These are phyloP conservation scores for Puccinia novopanici DNA, from an alignment of 1,284 basidiomycete species.

Conservation along the genomic window DNA sequence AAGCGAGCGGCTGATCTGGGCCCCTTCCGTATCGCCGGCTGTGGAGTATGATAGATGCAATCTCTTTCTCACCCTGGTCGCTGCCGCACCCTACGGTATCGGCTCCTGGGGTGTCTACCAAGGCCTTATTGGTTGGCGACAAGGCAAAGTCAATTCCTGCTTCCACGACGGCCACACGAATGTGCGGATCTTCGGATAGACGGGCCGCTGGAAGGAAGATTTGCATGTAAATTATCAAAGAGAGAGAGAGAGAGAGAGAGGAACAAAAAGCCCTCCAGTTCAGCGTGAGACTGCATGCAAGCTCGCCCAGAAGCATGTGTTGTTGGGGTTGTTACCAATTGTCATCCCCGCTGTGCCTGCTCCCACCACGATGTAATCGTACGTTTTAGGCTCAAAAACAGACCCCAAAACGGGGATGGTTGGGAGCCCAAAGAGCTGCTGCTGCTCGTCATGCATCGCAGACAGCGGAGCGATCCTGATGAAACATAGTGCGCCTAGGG, in stretches of 20 bases:
- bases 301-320: background rate
- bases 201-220: background rate
- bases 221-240: background rate
- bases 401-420: slow-evolving; percentile 24
- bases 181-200: slow-evolving; percentile 55
- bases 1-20: background rate
- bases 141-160: slow-evolving; percentile 53
- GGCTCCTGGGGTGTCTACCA: slow-evolving; percentile 44
- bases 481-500: background rate
- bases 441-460: background rate
- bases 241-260: background rate
- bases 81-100: slow-evolving; percentile 55
- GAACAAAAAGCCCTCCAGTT: background rate
- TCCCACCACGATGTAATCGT: slow-evolving; percentile 39
- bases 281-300: background rate
- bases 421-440: slow-evolving; percentile 5
- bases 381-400: slow-evolving; percentile 22
- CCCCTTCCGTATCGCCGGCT: background rate
- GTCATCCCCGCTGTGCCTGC: slow-evolving; percentile 44
- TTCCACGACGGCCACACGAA: slow-evolving; percentile 57
- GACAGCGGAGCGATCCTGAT: background rate
- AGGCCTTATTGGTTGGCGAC: slow-evolving; percentile 44
- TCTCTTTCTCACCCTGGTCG: slow-evolving; percentile 29
- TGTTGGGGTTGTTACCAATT: slow-evolving; percentile 20
- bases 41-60: slow-evolving; percentile 37